Conservation (phyloP, 805 yeast genomes). For the Torulaspora gathmanii region DNA sequence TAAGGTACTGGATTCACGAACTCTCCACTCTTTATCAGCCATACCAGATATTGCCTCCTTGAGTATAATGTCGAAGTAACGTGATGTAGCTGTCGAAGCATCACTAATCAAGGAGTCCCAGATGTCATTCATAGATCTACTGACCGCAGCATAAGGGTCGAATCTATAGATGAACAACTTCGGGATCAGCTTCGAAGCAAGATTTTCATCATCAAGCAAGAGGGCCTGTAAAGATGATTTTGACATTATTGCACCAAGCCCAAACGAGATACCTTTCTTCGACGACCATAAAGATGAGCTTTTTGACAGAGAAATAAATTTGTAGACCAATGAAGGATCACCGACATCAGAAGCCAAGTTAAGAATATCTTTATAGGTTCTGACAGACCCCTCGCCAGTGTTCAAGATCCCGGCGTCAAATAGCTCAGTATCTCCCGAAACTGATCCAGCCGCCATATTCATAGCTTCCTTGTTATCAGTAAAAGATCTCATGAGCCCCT, state of each 20-base stretch:
- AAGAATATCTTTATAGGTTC: conserved; percentile 86
- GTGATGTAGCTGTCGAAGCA: conserved; percentile 48
- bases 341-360: conserved; percentile 91
- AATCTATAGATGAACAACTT: conserved; percentile 77
- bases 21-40: conserved; percentile 88
- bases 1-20: conserved; percentile 76
- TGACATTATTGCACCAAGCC: conserved; percentile 78
- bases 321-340: conserved; percentile 88
- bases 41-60: conserved; percentile 61
- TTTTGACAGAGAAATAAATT: conserved; percentile 88
- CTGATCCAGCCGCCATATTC: conserved; percentile 55
- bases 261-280: conserved; percentile 90
- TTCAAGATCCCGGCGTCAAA: conserved; percentile 78
- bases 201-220: conserved; percentile 47
- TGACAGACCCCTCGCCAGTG: conserved; percentile 79
- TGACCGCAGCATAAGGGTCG: conserved; percentile 75
- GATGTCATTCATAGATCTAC: conserved; percentile 79
- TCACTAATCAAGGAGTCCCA: conserved; percentile 69
- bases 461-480: conserved; percentile 53
- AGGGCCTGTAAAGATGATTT: conserved; percentile 67
- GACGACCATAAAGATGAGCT: conserved; percentile 89
- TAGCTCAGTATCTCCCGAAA: conserved; percentile 73
- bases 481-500: conserved; percentile 67
- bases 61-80: conserved; percentile 55
- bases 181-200: conserved; percentile 66